phyloP scores from a whole-genome alignment of 495 filamentous ascomycete genomes.

The Clohesyomyces aquaticus region DNA sequence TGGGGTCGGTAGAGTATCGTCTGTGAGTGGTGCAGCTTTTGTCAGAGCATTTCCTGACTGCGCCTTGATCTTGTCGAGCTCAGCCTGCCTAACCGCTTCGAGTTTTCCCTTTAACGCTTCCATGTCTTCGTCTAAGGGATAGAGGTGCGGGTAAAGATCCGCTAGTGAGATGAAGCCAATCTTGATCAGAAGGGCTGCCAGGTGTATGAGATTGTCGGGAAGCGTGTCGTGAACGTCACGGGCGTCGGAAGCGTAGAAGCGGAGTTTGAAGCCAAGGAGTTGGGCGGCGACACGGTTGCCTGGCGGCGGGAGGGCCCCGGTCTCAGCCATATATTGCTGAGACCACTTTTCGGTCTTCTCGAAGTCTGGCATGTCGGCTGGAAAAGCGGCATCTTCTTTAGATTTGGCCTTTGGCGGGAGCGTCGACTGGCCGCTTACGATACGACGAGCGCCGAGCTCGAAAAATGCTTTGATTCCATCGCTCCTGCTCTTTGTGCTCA shows the following conservation, averaged over 20 bases:
- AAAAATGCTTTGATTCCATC: slow-evolving; percentile 84
- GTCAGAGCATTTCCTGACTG: slow-evolving; percentile 83
- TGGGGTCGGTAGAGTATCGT: slow-evolving; percentile 69
- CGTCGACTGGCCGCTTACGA: slow-evolving; percentile 31
- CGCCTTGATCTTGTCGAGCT: slow-evolving; percentile 65
- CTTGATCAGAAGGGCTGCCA: slow-evolving; percentile 91
- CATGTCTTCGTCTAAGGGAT: slow-evolving; percentile 84
- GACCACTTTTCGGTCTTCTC: slow-evolving; percentile 51
- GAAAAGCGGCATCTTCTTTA: slow-evolving; percentile 4
- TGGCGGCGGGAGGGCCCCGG: slow-evolving; percentile 75
- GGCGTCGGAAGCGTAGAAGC: slow-evolving; percentile 80
- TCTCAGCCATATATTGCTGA: slow-evolving; percentile 72
- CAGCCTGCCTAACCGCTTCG: slow-evolving; percentile 77
- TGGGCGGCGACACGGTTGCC: slow-evolving; percentile 93
- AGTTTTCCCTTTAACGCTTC: slow-evolving; percentile 64
- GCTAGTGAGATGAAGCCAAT: slow-evolving; percentile 94
- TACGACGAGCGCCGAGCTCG: slow-evolving; percentile 56
- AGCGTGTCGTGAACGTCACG: slow-evolving; percentile 69
- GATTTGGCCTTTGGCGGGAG: not conserved
- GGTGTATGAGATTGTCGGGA: slow-evolving; percentile 87
- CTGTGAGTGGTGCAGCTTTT: slow-evolving; percentile 82
- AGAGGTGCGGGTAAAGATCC: slow-evolving; percentile 91
- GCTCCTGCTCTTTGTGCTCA: no score
- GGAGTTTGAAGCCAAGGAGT: slow-evolving; percentile 94
- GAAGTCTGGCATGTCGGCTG: slow-evolving; percentile 18